Conservation (phyloP, 805 yeast genomes). For the Kodamaea restingae region DNA sequence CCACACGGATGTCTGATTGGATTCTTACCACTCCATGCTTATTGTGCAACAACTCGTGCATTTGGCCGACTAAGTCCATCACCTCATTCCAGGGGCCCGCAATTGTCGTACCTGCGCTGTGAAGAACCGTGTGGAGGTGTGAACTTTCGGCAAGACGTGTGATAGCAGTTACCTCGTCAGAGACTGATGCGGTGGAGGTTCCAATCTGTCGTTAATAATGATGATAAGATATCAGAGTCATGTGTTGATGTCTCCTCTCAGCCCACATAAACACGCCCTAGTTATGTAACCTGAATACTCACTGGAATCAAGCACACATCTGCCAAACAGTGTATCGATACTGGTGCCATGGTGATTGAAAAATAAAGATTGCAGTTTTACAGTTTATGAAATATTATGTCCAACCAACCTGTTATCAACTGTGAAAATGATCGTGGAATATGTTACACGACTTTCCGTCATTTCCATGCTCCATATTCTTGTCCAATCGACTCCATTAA, state of each 20-base stretch:
- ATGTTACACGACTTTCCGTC: no score
- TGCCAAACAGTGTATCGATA: conserved; percentile 61
- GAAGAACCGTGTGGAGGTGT: conserved; percentile 64
- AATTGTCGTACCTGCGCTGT: conserved; percentile 89
- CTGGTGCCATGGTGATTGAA: conserved; percentile 5
- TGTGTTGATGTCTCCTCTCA: no score
- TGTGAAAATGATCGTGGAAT: no score
- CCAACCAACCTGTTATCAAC: no score
- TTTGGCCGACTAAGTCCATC: conserved; percentile 68
- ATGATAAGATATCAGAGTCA: background rate
- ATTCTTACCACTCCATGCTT: conserved; percentile 69
- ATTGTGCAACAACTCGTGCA: conserved; percentile 67
- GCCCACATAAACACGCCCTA: no score
- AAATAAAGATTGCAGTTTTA: background rate
- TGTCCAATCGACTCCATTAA: no score
- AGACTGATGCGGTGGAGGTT: conserved; percentile 71
- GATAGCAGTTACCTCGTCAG: conserved; percentile 71
- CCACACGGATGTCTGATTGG: conserved; percentile 83
- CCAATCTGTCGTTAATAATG: conserved; percentile 51
- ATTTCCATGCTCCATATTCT: no score
- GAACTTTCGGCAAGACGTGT: conserved; percentile 61
- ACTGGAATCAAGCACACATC: conserved; percentile 84
- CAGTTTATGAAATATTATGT: no score
- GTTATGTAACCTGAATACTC: no score
- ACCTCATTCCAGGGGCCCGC: conserved; percentile 94